Evolutionary conservation across 148 eudicot genomes (phyloP), one percentile per base, ranked within the genome.

Genomic region (Agrostemma githago): DNA sequence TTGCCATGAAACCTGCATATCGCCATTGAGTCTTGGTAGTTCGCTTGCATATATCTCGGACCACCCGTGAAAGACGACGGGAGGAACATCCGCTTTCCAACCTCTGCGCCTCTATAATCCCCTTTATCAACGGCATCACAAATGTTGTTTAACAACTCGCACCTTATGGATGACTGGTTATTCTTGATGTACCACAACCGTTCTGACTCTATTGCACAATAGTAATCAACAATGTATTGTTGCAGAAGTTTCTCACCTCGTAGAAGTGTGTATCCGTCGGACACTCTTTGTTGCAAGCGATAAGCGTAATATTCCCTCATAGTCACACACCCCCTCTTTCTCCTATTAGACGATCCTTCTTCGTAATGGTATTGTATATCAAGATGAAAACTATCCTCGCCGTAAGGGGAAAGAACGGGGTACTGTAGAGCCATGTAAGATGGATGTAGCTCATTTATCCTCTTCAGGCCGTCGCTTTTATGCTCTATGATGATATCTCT

Each of bases 351-450:
- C 5, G 39, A 10, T n/a, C 1, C 16, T 41, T 16, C 14, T 3
- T 53, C 43, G 4, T n/a, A 6, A 42, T 16, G 5, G 16, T 66
- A 66, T 12, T 20, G 46, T 38, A 66, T 66, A 20, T 21, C 11
- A 5, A 16, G 6, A 66, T 66, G 9, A 16, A 12, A 66, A 39
- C 70, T 19, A 40, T 66, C 53, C 16, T 66, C 70, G 16, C 70
- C 3, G 21, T 40, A 42, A 14, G 54, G 70, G 43, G 16, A 66
- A 67, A n/a, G 51, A n/a, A n/a, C n/a, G n/a, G n/a, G n/a, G n/a
- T n/a, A n/a, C n/a, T n/a, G n/a, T n/a, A n/a, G n/a, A n/a, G 70
- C 53, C 70, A 42, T 66, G 70, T 39, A 66, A 2, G 70, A 66
- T 1, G 53, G 26, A 41, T 42, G 19, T 1, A 37, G 7, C 21